Conservation (phyloP, 257 asterid genomes). For the Rehmannia glutinosa region DNA sequence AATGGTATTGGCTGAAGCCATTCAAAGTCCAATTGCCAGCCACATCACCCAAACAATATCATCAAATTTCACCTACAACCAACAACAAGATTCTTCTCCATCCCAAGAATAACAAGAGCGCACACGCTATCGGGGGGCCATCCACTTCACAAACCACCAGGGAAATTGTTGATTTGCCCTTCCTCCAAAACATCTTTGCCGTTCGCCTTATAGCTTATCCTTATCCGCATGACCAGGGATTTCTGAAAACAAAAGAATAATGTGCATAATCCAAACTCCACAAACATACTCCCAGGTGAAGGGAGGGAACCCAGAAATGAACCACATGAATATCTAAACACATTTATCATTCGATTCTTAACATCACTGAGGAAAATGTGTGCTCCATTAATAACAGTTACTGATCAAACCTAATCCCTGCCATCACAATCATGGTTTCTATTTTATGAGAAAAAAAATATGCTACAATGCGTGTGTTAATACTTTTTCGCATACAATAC, state of each 20-base stretch:
- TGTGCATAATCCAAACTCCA: neutral
- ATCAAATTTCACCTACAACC: conserved; percentile 19
- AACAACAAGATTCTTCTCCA: conserved; percentile 21
- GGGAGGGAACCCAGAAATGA: neutral
- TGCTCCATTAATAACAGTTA: neutral
- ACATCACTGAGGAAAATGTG: neutral
- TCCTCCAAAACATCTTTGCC: conserved; percentile 81
- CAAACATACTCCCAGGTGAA: neutral
- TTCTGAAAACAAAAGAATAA: conserved; percentile 46
- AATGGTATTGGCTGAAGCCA: conserved; percentile 14
- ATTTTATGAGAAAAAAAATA: neutral
- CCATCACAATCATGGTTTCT: neutral
- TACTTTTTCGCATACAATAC: neutral
- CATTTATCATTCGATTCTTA: neutral
- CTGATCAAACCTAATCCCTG: neutral
- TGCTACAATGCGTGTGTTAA: neutral
- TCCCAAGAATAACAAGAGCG: conserved; percentile 6
- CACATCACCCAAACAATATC: conserved; percentile 20
- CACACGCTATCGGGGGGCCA: neutral
- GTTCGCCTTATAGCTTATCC: conserved; percentile 71
- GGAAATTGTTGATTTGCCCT: conserved; percentile 89
- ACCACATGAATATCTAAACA: neutral
- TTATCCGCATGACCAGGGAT: conserved; percentile 83
- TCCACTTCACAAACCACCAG: conserved; percentile 53
- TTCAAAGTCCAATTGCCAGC: conserved; percentile 11